Evolutionary conservation across 805 yeast species (phyloP).

Genomic region (Lachancea cidri): DNA sequence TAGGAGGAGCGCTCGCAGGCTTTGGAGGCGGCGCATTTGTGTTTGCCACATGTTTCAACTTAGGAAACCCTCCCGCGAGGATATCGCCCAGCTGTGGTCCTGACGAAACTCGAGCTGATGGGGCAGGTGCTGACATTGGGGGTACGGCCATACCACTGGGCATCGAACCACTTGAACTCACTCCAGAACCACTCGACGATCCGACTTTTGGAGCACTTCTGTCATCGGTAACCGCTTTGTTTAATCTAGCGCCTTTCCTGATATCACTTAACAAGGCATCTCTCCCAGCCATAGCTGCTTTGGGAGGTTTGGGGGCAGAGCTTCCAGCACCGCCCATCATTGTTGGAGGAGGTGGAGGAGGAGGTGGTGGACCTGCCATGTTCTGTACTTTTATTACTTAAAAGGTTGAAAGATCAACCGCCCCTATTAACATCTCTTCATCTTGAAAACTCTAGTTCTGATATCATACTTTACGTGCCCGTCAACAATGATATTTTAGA

Average conservation of each 20-base stretch:
- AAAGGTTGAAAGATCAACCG: neutral
- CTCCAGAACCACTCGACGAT: too few relatives aligned
- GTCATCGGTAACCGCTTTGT: conserved; percentile 60
- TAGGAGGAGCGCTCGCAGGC: conserved; percentile 32
- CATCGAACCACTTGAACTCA: too few relatives aligned
- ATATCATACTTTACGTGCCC: too few relatives aligned
- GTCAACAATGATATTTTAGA: too few relatives aligned
- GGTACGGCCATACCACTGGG: conserved; percentile 21
- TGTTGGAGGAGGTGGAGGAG: conserved; percentile 54
- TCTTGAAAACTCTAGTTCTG: too few relatives aligned
- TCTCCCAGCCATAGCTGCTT: conserved; percentile 37
- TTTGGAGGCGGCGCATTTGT: conserved; percentile 32
- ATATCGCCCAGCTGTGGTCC: conserved; percentile 33
- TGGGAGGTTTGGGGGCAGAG: conserved; percentile 26
- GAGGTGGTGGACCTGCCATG: conserved; percentile 47
- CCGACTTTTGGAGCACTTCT: conserved; percentile 57
- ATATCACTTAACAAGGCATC: conserved; percentile 75
- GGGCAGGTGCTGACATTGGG: conserved; percentile 29
- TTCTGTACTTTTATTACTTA: neutral
- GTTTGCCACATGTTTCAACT: conserved; percentile 47
- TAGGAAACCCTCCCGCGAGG: conserved; percentile 72
- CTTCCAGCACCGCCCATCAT: conserved; percentile 29
- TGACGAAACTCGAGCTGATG: conserved; percentile 23
- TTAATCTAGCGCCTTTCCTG: conserved; percentile 58
- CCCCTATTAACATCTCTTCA: neutral